These are phyloP conservation scores for Kodamaea plutei DNA, from an alignment of 1,139 yeast genomes.

Conservation along the genomic window DNA sequence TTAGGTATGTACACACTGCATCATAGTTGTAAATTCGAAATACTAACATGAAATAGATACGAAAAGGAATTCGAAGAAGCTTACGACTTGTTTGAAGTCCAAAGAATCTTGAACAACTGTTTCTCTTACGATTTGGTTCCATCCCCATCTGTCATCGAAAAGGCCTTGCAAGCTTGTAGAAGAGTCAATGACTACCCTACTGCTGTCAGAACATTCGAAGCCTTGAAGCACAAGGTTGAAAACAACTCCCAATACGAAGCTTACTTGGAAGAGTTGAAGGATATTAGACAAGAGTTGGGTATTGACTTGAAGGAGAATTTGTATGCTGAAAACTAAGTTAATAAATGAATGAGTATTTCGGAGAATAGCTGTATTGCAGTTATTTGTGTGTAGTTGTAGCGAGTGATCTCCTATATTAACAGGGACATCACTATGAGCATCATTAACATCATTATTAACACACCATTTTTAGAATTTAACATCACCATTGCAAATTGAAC, in stretches of 20 bases:
- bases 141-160: constrained; percentile 92
- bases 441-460: too few species aligned
- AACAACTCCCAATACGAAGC: constrained; percentile 91
- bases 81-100: constrained; percentile 96
- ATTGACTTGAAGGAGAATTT: constrained; percentile 92
- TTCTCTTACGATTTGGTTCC: constrained; percentile 98
- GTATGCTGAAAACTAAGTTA: constrained; percentile 30
- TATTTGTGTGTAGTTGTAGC: too few species aligned
- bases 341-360: constrained; percentile 1
- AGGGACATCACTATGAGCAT: too few species aligned
- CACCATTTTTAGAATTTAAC: too few species aligned
- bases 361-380: too few species aligned
- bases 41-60: constrained; percentile 50
- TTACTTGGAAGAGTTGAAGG: constrained; percentile 91
- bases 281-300: constrained; percentile 87
- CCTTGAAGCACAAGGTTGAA: constrained; percentile 92
- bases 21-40: too few species aligned
- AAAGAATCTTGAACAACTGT: constrained; percentile 83
- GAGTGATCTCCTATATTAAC: too few species aligned
- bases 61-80: constrained; percentile 98
- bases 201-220: constrained; percentile 96
- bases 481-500: neutral
- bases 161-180: constrained; percentile 97
- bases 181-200: constrained; percentile 98
- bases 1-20: constrained; percentile 49